Conservation (phyloP, 192 early-diverging fungal species). For the Pilobolus umbonatus region DNA sequence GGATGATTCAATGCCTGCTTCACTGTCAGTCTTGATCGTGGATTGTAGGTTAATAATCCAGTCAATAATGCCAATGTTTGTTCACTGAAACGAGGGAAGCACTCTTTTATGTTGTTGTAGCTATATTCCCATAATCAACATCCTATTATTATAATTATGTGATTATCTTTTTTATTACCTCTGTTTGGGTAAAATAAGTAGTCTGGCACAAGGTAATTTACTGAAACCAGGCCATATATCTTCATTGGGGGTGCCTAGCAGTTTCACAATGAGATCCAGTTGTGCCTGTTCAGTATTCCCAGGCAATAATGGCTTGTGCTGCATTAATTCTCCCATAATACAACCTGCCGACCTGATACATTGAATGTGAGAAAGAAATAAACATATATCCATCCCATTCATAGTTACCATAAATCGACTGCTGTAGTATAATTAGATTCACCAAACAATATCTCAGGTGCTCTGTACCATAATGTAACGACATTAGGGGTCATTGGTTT, state of each 20-base stretch:
- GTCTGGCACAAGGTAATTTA: constrained; percentile 55
- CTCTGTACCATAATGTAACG: constrained; percentile 84
- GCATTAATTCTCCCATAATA: constrained; percentile 82
- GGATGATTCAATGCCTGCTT: constrained; percentile 62
- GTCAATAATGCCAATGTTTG: constrained; percentile 58
- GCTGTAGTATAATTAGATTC: constrained; percentile 65
- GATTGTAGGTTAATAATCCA: constrained; percentile 71
- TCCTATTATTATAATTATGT: too few relatives aligned
- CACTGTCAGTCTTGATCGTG: constrained; percentile 58
- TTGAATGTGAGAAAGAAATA: too few relatives aligned
- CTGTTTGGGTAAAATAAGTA: constrained; percentile 55
- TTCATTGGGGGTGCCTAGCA: constrained; percentile 74
- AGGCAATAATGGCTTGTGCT: constrained; percentile 67
- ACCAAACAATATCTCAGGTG: constrained; percentile 76
- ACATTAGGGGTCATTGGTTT: constrained; percentile 78
- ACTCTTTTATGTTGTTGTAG: constrained; percentile 53
- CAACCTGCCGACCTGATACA: constrained; percentile 76
- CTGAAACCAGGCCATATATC: constrained; percentile 76
- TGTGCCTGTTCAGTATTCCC: constrained; percentile 81
- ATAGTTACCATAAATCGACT: constrained; percentile 70
- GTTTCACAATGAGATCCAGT: constrained; percentile 60
- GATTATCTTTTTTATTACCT: constrained; percentile 26
- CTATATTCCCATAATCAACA: too few relatives aligned
- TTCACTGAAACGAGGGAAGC: constrained; percentile 49
- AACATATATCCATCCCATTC: too few relatives aligned